A percentile compares a stretch with the other conserved stretches of the same genome.
phyloP scores from a whole-genome alignment of 129 eudicot genomes.

The Lactuca sativa region DNA sequence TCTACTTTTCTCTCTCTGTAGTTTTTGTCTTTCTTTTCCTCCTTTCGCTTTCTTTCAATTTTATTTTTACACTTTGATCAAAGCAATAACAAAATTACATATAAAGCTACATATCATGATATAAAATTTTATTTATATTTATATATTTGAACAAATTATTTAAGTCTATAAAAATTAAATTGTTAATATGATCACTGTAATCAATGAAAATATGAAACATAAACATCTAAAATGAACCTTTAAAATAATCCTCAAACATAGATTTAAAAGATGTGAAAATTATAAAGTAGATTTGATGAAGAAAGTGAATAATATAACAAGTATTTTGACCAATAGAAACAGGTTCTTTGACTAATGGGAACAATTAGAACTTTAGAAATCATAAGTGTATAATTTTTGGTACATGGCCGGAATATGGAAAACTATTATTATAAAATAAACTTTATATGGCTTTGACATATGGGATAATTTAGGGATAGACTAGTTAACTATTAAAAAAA shows the following conservation, averaged over 20 bases:
- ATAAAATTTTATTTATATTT: too few species aligned
- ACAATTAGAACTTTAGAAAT: neutral
- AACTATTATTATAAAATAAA: neutral
- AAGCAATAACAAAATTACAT: neutral
- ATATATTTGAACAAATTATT: neutral
- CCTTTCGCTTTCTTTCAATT: constrained; percentile 47
- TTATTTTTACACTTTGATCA: constrained; percentile 12
- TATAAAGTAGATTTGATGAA: neutral
- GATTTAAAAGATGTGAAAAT: too few species aligned
- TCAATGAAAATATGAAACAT: neutral
- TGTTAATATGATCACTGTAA: too few species aligned
- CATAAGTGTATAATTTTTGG: too few species aligned
- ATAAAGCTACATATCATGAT: neutral
- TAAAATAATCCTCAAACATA: neutral
- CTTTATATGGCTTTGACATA: too few species aligned
- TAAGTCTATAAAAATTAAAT: too few species aligned
- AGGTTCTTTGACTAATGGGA: neutral
- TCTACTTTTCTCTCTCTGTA: constrained; percentile 35
- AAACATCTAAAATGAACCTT: neutral
- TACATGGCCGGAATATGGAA: neutral
- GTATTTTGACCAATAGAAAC: neutral
- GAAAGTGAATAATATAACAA: neutral
- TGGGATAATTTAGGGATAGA: too few species aligned
- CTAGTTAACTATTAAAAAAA: too few species aligned
- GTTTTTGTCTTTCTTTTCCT: constrained; percentile 44